Evolutionary conservation across 495 filamentous ascomycete genomes (phyloP).

Genomic region (Daldinia bambusicola): DNA sequence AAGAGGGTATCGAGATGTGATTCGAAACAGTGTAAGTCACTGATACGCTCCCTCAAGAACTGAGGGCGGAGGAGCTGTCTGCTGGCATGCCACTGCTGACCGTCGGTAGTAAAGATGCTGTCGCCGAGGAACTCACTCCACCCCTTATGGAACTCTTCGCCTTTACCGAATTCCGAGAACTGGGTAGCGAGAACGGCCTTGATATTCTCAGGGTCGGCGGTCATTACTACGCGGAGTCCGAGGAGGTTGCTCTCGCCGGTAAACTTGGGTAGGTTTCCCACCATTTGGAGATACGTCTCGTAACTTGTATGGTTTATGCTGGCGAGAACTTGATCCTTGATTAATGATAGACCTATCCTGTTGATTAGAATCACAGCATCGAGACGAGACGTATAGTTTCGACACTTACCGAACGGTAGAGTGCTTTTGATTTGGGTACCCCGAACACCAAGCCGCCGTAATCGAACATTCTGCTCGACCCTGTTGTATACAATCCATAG

Average conservation of each 20-base stretch:
- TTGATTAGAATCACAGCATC: conserved; percentile 15
- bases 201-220: conserved; percentile 83
- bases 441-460: conserved; percentile 57
- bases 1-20: conserved; percentile 74
- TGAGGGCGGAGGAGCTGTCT: conserved; percentile 84
- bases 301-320: conserved; percentile 64
- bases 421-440: conserved; percentile 31
- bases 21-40: conserved; percentile 84
- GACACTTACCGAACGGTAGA: conserved; percentile 44
- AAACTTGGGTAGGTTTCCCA: conserved; percentile 51
- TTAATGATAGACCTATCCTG: conserved; percentile 68
- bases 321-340: conserved; percentile 62
- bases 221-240: conserved; percentile 69
- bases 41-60: conserved; percentile 83
- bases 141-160: conserved; percentile 71
- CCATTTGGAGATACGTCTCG: conserved; percentile 66
- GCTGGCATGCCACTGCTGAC: conserved; percentile 75
- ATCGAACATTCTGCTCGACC: conserved; percentile 51
- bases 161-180: conserved; percentile 78
- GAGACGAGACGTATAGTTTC: neutral
- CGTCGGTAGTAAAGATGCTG: conserved; percentile 83
- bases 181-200: conserved; percentile 85
- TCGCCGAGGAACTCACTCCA: conserved; percentile 81
- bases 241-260: conserved; percentile 71
- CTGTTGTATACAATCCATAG: conserved; percentile 44